Conservation (phyloP, 257 asterid genomes). For the Eucommia ulmoides region DNA sequence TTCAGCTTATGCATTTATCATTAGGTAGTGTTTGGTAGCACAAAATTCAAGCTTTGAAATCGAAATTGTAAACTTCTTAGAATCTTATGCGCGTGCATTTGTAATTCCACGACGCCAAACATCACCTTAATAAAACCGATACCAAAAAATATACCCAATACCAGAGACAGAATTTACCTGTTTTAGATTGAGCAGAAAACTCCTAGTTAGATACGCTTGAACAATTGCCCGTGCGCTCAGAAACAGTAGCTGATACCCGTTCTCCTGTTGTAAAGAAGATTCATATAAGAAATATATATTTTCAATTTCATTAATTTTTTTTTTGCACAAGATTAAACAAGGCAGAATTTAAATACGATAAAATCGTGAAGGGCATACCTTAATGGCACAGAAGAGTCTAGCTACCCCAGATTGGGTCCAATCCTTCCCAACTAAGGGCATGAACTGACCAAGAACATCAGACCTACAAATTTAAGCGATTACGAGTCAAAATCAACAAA, state of each 20-base stretch:
- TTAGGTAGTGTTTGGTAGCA: too few species aligned
- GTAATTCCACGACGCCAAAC: too few species aligned
- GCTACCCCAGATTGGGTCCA: slow-evolving; percentile 99
- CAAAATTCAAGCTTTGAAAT: too few species aligned
- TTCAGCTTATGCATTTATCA: too few species aligned
- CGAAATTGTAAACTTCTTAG: too few species aligned
- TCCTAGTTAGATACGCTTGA: slow-evolving; percentile 89
- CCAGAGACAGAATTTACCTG: slow-evolving; percentile 43
- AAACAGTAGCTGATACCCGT: slow-evolving; percentile 94
- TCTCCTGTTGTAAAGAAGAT: slow-evolving; percentile 42
- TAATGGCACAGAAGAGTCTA: slow-evolving; percentile 91
- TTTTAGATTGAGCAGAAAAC: slow-evolving; percentile 83
- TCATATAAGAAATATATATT: too few species aligned
- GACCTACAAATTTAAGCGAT: slow-evolving; percentile 81
- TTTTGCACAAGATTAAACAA: too few species aligned
- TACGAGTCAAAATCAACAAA: too few species aligned
- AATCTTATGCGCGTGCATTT: too few species aligned
- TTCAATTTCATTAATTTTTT: neutral
- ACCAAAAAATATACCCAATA: neutral
- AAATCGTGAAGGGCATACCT: slow-evolving; percentile 35
- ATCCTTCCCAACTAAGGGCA: slow-evolving; percentile 98
- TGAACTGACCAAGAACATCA: slow-evolving; percentile 98
- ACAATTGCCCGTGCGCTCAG: slow-evolving; percentile 98
- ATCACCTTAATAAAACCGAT: neutral
- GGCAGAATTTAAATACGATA: too few species aligned